phyloP scores from a whole-genome alignment of 768 basidiomycete species.

The Terana coerulea region DNA sequence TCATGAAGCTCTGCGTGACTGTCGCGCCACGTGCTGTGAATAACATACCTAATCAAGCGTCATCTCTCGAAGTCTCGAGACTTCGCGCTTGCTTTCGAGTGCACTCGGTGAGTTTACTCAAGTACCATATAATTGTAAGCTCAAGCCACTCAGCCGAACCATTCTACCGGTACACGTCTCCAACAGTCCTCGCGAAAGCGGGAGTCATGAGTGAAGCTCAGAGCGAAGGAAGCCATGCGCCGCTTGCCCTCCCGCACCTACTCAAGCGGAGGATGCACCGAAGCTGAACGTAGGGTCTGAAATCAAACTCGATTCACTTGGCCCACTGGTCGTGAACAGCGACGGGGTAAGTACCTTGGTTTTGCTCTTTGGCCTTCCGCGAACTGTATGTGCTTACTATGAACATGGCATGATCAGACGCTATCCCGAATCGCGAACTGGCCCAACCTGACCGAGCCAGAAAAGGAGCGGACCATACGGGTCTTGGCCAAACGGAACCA shows the following conservation, averaged over 20 bases:
- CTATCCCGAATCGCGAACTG: slow-evolving; percentile 16
- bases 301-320: slow-evolving; percentile 12
- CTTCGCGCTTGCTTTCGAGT: too few relatives aligned
- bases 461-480: slow-evolving; percentile 9
- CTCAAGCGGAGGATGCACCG: background rate
- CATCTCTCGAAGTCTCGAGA: background rate
- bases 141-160: too few relatives aligned
- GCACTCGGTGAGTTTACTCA: too few relatives aligned
- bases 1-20: background rate
- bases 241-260: slow-evolving; percentile 2
- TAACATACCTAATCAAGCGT: background rate
- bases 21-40: background rate
- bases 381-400: background rate
- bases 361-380: background rate
- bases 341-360: slow-evolving; percentile 13
- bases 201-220: too few relatives aligned
- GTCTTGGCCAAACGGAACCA: slow-evolving; percentile 11
- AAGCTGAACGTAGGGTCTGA: background rate
- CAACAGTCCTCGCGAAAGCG: too few relatives aligned
- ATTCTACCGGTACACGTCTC: too few relatives aligned
- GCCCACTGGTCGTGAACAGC: slow-evolving; percentile 15
- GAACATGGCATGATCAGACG: background rate
- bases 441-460: slow-evolving; percentile 10
- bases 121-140: too few relatives aligned
- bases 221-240: background rate